A percentile compares a stretch with the other conserved stretches of the same genome.
Conservation (phyloP, 805 yeast genomes). For the Barnettozyma salicaria region DNA sequence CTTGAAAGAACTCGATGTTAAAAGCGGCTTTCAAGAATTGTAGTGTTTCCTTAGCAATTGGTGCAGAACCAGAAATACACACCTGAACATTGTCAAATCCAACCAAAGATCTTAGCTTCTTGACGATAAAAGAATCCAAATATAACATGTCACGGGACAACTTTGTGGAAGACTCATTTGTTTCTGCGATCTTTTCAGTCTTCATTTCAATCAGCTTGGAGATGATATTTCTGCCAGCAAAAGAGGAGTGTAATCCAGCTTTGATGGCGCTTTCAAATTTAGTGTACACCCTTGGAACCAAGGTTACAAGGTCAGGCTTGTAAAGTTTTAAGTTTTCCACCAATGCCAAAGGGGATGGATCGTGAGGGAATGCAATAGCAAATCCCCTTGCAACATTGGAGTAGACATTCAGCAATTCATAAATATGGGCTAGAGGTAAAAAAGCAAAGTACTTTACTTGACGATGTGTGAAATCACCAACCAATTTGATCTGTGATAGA, state of each 20-base stretch:
- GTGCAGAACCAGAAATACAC: slow-evolving; percentile 49
- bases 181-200: slow-evolving; percentile 2
- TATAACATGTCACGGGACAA: slow-evolving; percentile 13
- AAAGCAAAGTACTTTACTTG: slow-evolving; percentile 34
- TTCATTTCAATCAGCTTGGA: slow-evolving; percentile 10
- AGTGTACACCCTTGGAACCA: slow-evolving; percentile 52
- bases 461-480: slow-evolving; percentile 13
- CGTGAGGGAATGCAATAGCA: slow-evolving; percentile 39
- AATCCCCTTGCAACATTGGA: slow-evolving; percentile 33
- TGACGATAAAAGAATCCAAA: slow-evolving; percentile 31
- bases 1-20: slow-evolving; percentile 39
- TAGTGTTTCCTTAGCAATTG: slow-evolving; percentile 48
- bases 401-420: slow-evolving; percentile 42
- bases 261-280: slow-evolving; percentile 45
- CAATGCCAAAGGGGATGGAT: slow-evolving; percentile 37
- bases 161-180: slow-evolving; percentile 9
- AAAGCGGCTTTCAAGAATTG: slow-evolving; percentile 48
- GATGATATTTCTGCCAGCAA: slow-evolving; percentile 6
- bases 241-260: slow-evolving; percentile 29
- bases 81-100: slow-evolving; percentile 34
- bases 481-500: slow-evolving; percentile 22
- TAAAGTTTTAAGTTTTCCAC: slow-evolving; percentile 43
- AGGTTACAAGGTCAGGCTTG: slow-evolving; percentile 40
- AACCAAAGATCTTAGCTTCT: slow-evolving; percentile 22
- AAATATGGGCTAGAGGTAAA: slow-evolving; percentile 54